Percentiles rank a stretch among this genome's conserved stretches.
phyloP scores from a whole-genome alignment of 768 basidiomycete genomes.

The Agrocybe praecox region DNA sequence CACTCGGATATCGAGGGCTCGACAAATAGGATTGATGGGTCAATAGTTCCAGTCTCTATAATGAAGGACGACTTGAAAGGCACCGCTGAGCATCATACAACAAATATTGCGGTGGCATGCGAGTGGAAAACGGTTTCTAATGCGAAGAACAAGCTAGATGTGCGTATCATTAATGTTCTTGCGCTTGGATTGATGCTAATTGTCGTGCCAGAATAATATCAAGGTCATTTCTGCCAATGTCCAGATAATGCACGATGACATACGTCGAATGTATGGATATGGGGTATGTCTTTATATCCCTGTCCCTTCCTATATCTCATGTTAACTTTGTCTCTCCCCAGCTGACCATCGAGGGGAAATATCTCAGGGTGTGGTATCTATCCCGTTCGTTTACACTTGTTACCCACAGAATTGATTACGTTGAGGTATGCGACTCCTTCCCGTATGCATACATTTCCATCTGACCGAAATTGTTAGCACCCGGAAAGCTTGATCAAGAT shows the following conservation, averaged over 20 bases:
- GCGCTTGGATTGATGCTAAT: not conserved
- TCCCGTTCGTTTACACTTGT: not conserved
- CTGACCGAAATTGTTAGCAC: slow-evolving; percentile 5
- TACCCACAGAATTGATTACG: not conserved
- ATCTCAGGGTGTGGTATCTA: not conserved
- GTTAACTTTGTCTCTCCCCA: not conserved
- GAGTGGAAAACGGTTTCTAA: slow-evolving; percentile 11
- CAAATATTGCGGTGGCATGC: slow-evolving; percentile 12
- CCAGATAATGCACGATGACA: slow-evolving; percentile 26
- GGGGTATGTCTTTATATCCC: slow-evolving; percentile 16
- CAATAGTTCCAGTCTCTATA: slow-evolving; percentile 5
- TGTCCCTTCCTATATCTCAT: not conserved
- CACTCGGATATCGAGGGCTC: slow-evolving; percentile 11
- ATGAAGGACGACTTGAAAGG: not conserved
- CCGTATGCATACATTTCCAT: not conserved
- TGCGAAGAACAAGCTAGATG: not conserved
- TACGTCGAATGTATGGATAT: slow-evolving; percentile 21
- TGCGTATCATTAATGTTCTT: slow-evolving; percentile 1
- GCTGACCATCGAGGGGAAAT: not conserved
- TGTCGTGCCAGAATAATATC: too few relatives aligned
- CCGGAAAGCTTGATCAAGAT: slow-evolving; percentile 14
- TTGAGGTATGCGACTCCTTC: not conserved
- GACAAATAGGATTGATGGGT: slow-evolving; percentile 15
- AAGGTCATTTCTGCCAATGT: slow-evolving; percentile 1
- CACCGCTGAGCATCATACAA: not conserved